Base-by-base conservation (phyloP, 2,329 filamentous ascomycete species). In the Cercospora sesami region DNA sequence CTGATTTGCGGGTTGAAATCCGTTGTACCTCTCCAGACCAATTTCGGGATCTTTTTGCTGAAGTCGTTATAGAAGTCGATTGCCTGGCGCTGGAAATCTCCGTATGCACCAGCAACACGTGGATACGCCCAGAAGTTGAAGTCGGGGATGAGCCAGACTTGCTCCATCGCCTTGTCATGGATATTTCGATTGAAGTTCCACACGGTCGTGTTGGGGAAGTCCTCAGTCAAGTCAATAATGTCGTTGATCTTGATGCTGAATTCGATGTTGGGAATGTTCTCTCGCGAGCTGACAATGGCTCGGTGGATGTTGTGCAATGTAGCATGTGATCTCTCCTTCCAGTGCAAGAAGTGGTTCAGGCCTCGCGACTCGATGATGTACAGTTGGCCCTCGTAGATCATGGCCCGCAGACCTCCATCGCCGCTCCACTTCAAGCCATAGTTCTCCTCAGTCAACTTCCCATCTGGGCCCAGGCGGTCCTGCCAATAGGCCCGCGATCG, bases 121-220 rank as follows among this genome's bases (percentile, higher is more conserved):
- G 73, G 83, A 80, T 83, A 85, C 8, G 81, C 79, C 82, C 83
- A 86, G 76, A 83, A 85, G 36, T 83, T 84, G 70, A 86, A 86
- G 71, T 86, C 84, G 0, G 84, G 84, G 75, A 86, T 85, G 21
- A 86, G 75, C 84, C 84, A 86, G 42, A 76, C 69, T 39, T 75
- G 72, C 42, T 75, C 72, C 68, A 79, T 76, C 8, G 78, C 30
- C 73, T 78, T 62, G 79, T 75, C 71, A 30, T 59, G 64, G 9
- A 72, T 73, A 63, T 71, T 68, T 59, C 71, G 73, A 62, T 69
- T 73, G 70, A 71, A 84, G 5, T 80, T 79, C 83, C 83, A 84
- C 45, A 83, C 82, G 60, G 30, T 81, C 16, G 67, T 73, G 63
- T 75, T 69, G 1, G 73, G 71, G 31, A 70, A 66, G n/a, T 71